A percentile compares a stretch with the other conserved stretches of the same genome.
Conservation (phyloP, 129 eudicot genomes). For the Solidago caesia region DNA sequence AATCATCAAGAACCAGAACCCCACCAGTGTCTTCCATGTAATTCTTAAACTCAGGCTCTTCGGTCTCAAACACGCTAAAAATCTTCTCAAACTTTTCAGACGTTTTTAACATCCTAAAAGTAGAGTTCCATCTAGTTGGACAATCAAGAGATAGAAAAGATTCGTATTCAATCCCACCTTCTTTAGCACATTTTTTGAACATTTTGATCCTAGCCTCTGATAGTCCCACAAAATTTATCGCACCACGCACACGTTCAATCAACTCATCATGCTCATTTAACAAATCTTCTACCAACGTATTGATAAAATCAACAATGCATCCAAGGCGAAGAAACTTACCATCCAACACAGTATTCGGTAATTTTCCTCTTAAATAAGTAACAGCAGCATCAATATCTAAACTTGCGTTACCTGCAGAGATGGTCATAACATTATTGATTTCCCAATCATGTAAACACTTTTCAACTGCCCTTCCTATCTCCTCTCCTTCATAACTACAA, state of each 20-base stretch:
- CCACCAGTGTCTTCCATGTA: neutral
- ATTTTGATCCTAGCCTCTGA: too few relatives aligned
- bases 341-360: neutral
- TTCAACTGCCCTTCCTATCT: neutral
- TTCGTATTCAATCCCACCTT: neutral
- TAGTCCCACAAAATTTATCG: too few relatives aligned
- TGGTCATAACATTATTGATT: neutral
- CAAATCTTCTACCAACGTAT: neutral
- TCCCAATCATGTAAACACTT: constrained; percentile 1
- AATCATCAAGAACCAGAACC: neutral
- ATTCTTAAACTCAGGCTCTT: neutral
- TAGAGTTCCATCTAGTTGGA: neutral
- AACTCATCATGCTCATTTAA: neutral
- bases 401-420: neutral
- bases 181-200: too few relatives aligned
- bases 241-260: neutral
- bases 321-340: constrained; percentile 1
- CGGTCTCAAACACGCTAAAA: neutral
- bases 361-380: constrained; percentile 1
- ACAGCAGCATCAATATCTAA: neutral
- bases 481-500: neutral
- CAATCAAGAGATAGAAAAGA: neutral
- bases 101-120: neutral
- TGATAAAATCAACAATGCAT: neutral
- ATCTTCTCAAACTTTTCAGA: neutral